Evolutionary conservation across 805 yeast genomes (phyloP).

Genomic region (Candida verbasci): DNA sequence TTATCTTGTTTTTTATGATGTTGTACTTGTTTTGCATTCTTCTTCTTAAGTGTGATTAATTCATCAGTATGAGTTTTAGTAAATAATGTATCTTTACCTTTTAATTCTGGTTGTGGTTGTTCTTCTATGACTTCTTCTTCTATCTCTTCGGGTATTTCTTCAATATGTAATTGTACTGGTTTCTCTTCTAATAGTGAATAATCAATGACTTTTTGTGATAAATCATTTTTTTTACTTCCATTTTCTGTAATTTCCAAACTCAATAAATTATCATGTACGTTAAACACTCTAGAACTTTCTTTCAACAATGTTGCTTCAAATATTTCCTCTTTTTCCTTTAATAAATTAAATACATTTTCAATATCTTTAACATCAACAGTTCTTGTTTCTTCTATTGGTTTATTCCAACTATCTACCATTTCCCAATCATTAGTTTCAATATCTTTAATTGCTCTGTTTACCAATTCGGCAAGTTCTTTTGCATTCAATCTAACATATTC

Average conservation of each 20-base stretch:
- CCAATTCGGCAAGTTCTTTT: constrained; percentile 53
- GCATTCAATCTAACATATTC: constrained; percentile 58
- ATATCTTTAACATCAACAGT: constrained; percentile 2
- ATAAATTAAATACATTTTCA: constrained; percentile 5
- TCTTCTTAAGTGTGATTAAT: constrained; percentile 34
- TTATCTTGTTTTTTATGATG: constrained; percentile 6
- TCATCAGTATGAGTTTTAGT: constrained; percentile 26
- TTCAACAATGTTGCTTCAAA: constrained; percentile 9
- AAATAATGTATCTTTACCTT: constrained; percentile 6
- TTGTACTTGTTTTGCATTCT: constrained; percentile 4
- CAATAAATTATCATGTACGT: constrained; percentile 4
- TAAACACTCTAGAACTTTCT: constrained; percentile 14
- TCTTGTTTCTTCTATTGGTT: constrained; percentile 5
- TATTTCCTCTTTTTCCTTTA: constrained; percentile 6
- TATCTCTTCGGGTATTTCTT: constrained; percentile 9
- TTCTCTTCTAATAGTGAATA: constrained; percentile 5
- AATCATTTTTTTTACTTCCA: constrained; percentile 13
- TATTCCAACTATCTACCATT: constrained; percentile 26
- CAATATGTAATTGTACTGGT: constrained; percentile 9
- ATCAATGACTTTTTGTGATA: constrained; percentile 15
- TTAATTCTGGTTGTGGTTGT: constrained; percentile 6
- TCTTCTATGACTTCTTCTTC: constrained; percentile 5
- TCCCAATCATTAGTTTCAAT: constrained; percentile 34
- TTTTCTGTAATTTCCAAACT: background rate
- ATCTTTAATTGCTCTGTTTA: constrained; percentile 37